Evolutionary conservation across 1,139 yeast species (phyloP), one percentile per base, ranked within the genome.

Genomic region (Magnusiomyces ingens): DNA sequence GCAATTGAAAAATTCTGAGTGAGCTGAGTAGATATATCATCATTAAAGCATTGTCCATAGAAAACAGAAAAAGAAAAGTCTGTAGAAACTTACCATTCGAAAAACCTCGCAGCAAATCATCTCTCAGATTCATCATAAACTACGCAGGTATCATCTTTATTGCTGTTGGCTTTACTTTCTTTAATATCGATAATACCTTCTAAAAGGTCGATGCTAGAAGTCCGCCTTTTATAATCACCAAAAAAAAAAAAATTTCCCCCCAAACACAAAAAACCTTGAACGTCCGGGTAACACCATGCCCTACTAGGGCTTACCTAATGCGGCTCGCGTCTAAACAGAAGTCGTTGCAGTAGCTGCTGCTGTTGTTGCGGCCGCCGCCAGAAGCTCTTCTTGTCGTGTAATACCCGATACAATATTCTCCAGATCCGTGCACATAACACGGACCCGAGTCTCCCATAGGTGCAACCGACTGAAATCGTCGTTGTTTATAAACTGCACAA

Each of bases 381-480:
- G 10, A 5, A n/a, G 17, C 32, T 26, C 32, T 44, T 41, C 18
- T 41, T 18, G 37, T 51, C 29, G 45, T 12, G 41, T 22, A 32
- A 58, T 53, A 18, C 49, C 57, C 6, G 60, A 52, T n/a, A 60
- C 63, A 38, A 62, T 55, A 19, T 60, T 61, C 32, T 66, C 69
- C 36, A 65, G 55, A 44, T 58, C 60, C 11, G 54, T 49, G 51
- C 67, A 63, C 13, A 64, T 50, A 8, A 57, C 67, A 61, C 57
- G 55, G 26, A 66, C 61, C 40, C 64, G 59, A 49, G 64, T 57
- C 60, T 72, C 61, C 69, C 72, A 63, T 61, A 71, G 54, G 58
- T 52, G 52, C 43, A 55, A 52, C 5, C 55, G 50, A 38, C 46
- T 51, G 4, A 51, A 54, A 47, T 58, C 54, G 40, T 52, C 54